Evolutionary conservation across 306 rosid species (phyloP), one percentile per base, ranked within the genome.

Genomic region (Vigna angularis): DNA sequence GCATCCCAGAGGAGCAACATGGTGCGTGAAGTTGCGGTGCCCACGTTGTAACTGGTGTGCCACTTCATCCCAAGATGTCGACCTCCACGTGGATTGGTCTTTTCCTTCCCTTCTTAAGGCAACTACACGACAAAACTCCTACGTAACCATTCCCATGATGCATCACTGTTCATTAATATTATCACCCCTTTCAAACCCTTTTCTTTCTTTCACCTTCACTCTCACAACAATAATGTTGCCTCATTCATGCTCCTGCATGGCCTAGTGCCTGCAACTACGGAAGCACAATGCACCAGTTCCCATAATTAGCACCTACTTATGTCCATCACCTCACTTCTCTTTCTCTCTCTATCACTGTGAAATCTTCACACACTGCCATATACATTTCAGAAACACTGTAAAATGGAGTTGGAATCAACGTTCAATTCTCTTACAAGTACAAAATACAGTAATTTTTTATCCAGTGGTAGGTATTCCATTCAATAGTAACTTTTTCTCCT

Each of bases 51-150:
- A 12, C 24, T 61, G n/a, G 45, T 4, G 3, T 47, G 76, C 83
- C 83, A 83, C 80, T 65, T 79, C 83, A 85, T 44, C 40, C 80
- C 24, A 10, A 34, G 87, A 85, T 48, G 79, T 83, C 50, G 86
- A 86, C 87, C 57, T 77, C 83, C 88, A 82, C 85, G 85, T 90
- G 90, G 77, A 78, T 66, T 68, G 85, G 77, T 72, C 84, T 72
- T 51, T 48, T 22, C 28, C 57, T 50, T 68, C 45, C 38, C 70
- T 45, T 70, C 36, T 4, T 22, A n/a, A 55, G 74, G 66, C 73
- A 65, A 66, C 83, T 63, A 82, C 13, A 0, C 7, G 75, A 84
- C 86, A 81, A 26, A 47, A 65, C 0, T 50, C 51, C 79, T 83
- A 79, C 56, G 80, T 49, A 62, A 34, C n/a, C 73, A 20, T 57